A percentile compares a stretch with the other conserved stretches of the same genome.
Evolutionary conservation across 2,329 filamentous ascomycete species (phyloP).

Genomic region (Fusarium decemcellulare): DNA sequence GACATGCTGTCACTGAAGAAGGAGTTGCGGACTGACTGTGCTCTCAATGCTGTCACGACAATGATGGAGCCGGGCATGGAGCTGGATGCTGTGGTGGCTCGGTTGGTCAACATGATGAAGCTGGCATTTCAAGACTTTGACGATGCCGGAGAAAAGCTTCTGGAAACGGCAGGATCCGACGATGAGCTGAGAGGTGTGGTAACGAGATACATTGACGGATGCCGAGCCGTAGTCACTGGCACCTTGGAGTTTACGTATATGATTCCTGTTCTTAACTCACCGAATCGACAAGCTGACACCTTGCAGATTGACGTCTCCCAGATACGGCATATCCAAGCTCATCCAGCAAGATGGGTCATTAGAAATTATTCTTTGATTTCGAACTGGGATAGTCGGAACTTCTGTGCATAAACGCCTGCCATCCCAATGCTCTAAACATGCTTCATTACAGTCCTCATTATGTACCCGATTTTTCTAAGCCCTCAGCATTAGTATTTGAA

Average conservation of each 20-base stretch:
- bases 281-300: slow-evolving; percentile 22
- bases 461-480: not conserved
- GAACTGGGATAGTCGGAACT: not conserved
- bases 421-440: not conserved
- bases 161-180: slow-evolving; percentile 18
- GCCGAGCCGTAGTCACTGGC: slow-evolving; percentile 49
- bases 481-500: not conserved
- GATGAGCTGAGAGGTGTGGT: slow-evolving; percentile 26
- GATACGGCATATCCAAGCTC: slow-evolving; percentile 51
- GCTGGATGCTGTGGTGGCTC: slow-evolving; percentile 41
- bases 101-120: slow-evolving; percentile 41
- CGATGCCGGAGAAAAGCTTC: slow-evolving; percentile 31
- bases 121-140: slow-evolving; percentile 45
- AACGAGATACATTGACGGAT: slow-evolving; percentile 49
- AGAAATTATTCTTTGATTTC: slow-evolving; percentile 47
- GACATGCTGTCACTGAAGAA: slow-evolving; percentile 52
- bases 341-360: slow-evolving; percentile 52
- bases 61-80: slow-evolving; percentile 41
- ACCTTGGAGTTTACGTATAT: slow-evolving; percentile 51
- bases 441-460: not conserved
- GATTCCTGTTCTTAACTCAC: slow-evolving; percentile 16
- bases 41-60: slow-evolving; percentile 49
- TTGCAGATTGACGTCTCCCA: slow-evolving; percentile 49
- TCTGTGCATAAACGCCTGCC: not conserved
- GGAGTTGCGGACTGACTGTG: slow-evolving; percentile 46